Conservation (phyloP, 1,139 yeast species). For the Lodderomyces orthopsilosis region DNA sequence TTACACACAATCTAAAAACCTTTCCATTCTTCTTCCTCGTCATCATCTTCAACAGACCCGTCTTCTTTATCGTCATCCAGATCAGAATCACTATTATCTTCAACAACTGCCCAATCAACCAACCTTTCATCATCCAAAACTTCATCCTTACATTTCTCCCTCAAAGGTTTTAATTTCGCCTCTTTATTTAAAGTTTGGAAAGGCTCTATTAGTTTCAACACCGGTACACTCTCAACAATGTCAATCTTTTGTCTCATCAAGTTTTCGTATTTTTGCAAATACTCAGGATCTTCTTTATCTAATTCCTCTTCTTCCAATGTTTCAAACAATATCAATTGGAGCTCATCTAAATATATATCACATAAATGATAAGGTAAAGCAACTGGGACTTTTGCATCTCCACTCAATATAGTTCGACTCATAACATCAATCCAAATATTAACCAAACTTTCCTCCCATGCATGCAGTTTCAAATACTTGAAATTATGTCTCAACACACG, state of each 20-base stretch:
- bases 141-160: conserved; percentile 63
- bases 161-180: conserved; percentile 60
- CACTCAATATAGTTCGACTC: conserved; percentile 50
- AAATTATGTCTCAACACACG: conserved; percentile 68
- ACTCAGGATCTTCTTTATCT: conserved; percentile 25
- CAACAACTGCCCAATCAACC: conserved; percentile 59
- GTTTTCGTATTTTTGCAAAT: conserved; percentile 26
- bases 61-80: conserved; percentile 17
- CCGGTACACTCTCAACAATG: conserved; percentile 49
- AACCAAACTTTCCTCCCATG: conserved; percentile 57
- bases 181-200: conserved; percentile 51
- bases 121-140: conserved; percentile 65
- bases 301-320: conserved; percentile 44
- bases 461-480: conserved; percentile 47
- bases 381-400: conserved; percentile 58
- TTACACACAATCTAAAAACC: conserved; percentile 21
- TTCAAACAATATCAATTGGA: conserved; percentile 62
- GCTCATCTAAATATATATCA: conserved; percentile 82
- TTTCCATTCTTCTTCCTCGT: conserved; percentile 31
- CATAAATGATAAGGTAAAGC: conserved; percentile 84
- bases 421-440: conserved; percentile 45
- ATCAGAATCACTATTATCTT: conserved; percentile 22
- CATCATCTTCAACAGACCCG: conserved; percentile 16
- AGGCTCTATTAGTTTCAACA: conserved; percentile 54
- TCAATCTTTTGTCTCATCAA: conserved; percentile 23